Evolutionary conservation across 805 yeast species (phyloP), one percentile per base, ranked within the genome.

Genomic region (Jamesozyma rosinii): DNA sequence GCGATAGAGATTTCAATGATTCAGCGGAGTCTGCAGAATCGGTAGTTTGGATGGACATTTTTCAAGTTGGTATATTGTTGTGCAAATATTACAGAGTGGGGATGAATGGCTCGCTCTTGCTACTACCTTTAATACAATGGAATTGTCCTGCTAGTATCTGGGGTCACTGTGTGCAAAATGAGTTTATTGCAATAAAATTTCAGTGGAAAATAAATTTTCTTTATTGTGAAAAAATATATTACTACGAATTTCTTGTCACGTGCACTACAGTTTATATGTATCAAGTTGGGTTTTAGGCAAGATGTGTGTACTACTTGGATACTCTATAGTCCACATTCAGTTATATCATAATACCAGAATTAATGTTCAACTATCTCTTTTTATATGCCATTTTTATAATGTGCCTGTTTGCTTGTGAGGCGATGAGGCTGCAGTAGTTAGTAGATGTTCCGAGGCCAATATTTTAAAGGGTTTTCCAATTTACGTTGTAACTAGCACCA

Each of bases 1-100:
- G 73, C 40, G 89, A 81, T 44, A 85, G 71, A n/a, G 80, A 77
- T 41, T 76, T 72, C 36, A 72, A 57, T 47, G 76, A 77, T 46
- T 68, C 74, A 39, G 71, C 66, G 29, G 66, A 59, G 10, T 60
- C 63, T 40, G 56, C 49, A 8, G 53, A 49, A 44, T 67, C 66
- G 36, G 58, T 59, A 15, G 70, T 67, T 58, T 68, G 72, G 47
- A 68, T 67, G 15, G 71, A 68, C 71, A 60, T 62, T 30, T 14
- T 30, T 30, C n/a, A 24, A 8, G 29, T 24, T 6, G 6, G 29
- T 24, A 24, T 24, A 24, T 24, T 11, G 29, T 8, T 24, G 11
- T 24, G 29, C 6, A 24, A 24, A 24, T 24, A 24, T 8, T 24
- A 24, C 29, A 24, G 29, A 24, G 29, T 24, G 6, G 11, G 6